These are phyloP conservation scores for Ophiostoma tasmaniense DNA, from an alignment of 2,329 filamentous ascomycete species.

Conservation along the genomic window DNA sequence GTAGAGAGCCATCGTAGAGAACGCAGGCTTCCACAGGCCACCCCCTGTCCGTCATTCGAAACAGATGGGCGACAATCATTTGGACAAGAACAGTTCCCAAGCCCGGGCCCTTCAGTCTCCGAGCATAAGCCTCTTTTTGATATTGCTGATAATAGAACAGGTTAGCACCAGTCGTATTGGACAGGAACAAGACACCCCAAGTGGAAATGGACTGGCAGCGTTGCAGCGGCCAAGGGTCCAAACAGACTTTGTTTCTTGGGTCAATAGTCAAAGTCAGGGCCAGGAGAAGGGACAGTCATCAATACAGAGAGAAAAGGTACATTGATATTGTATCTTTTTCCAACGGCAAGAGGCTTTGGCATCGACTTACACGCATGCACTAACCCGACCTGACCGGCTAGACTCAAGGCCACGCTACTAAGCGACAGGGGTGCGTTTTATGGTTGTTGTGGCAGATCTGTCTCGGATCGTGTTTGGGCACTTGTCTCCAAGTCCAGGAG, in stretches of 20 bases:
- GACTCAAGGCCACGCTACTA: background rate
- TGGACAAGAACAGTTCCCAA: conserved; percentile 26
- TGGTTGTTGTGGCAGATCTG: conserved; percentile 37
- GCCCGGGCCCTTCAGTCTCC: conserved; percentile 27
- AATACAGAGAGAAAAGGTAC: background rate
- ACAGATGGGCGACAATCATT: conserved; percentile 32
- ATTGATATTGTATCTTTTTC: background rate
- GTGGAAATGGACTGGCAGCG: background rate
- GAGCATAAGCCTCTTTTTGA: conserved; percentile 10
- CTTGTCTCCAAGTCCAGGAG: conserved; percentile 18
- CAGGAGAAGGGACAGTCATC: background rate
- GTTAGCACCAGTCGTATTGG: background rate
- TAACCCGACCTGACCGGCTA: background rate
- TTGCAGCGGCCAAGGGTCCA: conserved; percentile 13
- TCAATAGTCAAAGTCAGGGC: background rate
- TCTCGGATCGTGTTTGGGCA: conserved; percentile 43
- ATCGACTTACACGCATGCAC: background rate
- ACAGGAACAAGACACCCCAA: background rate
- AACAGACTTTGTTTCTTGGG: conserved; percentile 11
- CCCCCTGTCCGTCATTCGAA: conserved; percentile 29
- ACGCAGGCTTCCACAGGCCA: background rate
- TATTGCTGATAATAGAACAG: background rate
- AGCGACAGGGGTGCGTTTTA: conserved; percentile 4
- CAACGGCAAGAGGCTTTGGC: background rate
- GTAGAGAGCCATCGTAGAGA: background rate